phyloP scores from a whole-genome alignment of 306 rosid species.

The Glycine soja region DNA sequence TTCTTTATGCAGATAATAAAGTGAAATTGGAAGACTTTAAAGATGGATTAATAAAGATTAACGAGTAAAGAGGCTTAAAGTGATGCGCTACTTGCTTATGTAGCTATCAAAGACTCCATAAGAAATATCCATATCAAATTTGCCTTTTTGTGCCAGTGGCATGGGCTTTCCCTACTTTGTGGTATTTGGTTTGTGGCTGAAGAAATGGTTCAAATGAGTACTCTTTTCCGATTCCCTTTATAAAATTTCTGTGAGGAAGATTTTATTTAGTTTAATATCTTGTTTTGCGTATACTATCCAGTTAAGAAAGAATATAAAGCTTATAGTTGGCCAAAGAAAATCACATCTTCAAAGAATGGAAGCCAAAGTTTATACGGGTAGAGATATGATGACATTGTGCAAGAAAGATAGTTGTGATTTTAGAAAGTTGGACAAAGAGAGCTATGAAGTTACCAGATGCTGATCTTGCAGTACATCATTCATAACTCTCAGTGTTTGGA shows the following conservation, averaged over 20 bases:
- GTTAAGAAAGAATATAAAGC: constrained; percentile 98
- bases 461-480: constrained; percentile 87
- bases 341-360: constrained; percentile 88
- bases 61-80: constrained; percentile 76
- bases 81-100: constrained; percentile 69
- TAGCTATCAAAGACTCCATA: constrained; percentile 66
- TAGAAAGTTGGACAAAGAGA: constrained; percentile 95
- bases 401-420: constrained; percentile 88
- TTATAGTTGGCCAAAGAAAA: constrained; percentile 99
- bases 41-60: constrained; percentile 82
- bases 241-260: constrained; percentile 59
- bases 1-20: constrained; percentile 94
- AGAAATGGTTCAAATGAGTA: constrained; percentile 57
- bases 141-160: constrained; percentile 62
- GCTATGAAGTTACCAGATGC: constrained; percentile 94
- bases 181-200: constrained; percentile 58
- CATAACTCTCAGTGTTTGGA: constrained; percentile 78
- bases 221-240: constrained; percentile 48
- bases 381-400: constrained; percentile 91
- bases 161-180: constrained; percentile 56
- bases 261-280: constrained; percentile 79
- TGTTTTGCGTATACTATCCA: constrained; percentile 98
- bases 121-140: constrained; percentile 58
- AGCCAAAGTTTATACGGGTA: constrained; percentile 84
- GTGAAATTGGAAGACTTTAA: constrained; percentile 82